These are phyloP conservation scores for Neofusicoccum kwambonambiense DNA, from an alignment of 2,329 filamentous ascomycete genomes.

Conservation along the genomic window DNA sequence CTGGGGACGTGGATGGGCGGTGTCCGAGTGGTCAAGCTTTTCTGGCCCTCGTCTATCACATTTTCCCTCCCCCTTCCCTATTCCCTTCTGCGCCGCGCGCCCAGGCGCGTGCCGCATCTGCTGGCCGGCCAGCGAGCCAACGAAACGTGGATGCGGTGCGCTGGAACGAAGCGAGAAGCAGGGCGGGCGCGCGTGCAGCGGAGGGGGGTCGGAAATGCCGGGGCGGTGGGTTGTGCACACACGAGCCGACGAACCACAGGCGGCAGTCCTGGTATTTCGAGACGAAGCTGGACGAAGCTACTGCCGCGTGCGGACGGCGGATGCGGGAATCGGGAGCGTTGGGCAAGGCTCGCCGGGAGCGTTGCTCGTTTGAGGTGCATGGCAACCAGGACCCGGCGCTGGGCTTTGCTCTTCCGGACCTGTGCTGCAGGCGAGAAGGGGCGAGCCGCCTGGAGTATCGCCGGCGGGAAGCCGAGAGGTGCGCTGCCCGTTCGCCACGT, in stretches of 20 bases:
- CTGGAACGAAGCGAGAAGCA: slow-evolving; percentile 8
- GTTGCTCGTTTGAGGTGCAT: slow-evolving; percentile 9
- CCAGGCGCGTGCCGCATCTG: background rate
- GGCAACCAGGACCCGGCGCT: slow-evolving; percentile 7
- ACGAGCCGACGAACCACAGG: background rate
- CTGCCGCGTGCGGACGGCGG: background rate
- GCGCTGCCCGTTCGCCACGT: slow-evolving; percentile 11
- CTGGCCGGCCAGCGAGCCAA: background rate
- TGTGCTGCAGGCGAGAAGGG: slow-evolving; percentile 15
- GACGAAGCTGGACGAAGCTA: background rate
- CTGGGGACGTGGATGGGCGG: slow-evolving; percentile 3
- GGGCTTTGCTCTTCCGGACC: slow-evolving; percentile 12
- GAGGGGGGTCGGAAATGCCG: background rate
- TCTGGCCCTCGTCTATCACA: background rate
- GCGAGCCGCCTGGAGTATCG: slow-evolving; percentile 10
- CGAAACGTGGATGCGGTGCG: background rate
- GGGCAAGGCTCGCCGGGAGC: slow-evolving; percentile 10
- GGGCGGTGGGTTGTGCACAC: background rate
- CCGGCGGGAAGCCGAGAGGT: slow-evolving; percentile 15
- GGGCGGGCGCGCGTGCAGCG: background rate
- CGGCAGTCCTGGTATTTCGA: background rate
- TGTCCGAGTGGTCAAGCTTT: slow-evolving; percentile 9
- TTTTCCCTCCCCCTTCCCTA: background rate
- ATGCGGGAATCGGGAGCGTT: slow-evolving; percentile 8
- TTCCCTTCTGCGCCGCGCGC: too few relatives aligned